phyloP scores from a whole-genome alignment of 345 rosid species.

The Dimocarpus longan region DNA sequence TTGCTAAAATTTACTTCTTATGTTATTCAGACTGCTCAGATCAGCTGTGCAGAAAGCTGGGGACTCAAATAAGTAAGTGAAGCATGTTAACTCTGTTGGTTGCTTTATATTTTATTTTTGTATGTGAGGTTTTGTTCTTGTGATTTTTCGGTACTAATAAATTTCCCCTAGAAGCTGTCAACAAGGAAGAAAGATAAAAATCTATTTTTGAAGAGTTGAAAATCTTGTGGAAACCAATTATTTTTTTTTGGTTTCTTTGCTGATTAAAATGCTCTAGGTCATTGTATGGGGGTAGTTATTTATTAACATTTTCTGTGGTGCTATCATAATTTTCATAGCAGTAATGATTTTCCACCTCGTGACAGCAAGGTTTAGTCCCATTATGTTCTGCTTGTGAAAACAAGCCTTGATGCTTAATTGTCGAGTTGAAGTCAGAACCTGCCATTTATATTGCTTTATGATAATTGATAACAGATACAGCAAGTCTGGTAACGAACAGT shows the following conservation, averaged over 20 bases:
- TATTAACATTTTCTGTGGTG: neutral
- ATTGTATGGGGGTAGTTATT: neutral
- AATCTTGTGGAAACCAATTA: neutral
- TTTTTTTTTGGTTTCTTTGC: neutral
- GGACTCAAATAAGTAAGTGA: constrained; percentile 47
- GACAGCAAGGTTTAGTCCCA: too few relatives aligned
- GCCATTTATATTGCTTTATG: constrained; percentile 19
- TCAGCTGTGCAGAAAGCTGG: constrained; percentile 64
- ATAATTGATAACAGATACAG: constrained; percentile 45
- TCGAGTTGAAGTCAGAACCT: constrained; percentile 7
- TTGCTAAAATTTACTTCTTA: constrained; percentile 17
- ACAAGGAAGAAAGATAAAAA: neutral
- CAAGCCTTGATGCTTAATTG: neutral
- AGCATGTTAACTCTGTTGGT: neutral
- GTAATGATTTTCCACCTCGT: neutral
- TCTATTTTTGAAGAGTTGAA: neutral
- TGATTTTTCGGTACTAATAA: neutral
- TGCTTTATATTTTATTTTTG: neutral
- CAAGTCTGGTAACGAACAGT: constrained; percentile 68
- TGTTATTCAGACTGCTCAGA: constrained; percentile 51
- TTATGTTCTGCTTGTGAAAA: neutral
- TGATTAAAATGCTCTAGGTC: neutral
- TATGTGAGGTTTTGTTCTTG: neutral
- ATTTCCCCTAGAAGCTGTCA: neutral
- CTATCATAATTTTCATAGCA: neutral